Conservation (phyloP, 208 protist genomes). For the Angomonas deanei region DNA sequence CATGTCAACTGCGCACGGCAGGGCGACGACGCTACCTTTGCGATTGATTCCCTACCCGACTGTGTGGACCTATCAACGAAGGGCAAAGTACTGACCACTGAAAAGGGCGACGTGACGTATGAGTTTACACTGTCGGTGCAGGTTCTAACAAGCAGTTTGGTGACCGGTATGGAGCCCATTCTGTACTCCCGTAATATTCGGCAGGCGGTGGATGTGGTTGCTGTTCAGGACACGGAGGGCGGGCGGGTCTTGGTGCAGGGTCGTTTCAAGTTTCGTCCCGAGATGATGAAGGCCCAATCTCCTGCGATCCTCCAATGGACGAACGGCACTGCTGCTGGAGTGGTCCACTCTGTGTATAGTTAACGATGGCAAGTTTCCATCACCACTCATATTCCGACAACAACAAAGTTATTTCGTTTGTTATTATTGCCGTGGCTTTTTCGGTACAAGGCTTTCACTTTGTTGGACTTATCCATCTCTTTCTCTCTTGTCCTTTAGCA, state of each 20-base stretch:
- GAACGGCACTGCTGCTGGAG: conserved; percentile 62
- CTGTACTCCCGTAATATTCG: conserved; percentile 73
- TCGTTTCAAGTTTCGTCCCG: conserved; percentile 69
- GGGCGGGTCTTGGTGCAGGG: conserved; percentile 14
- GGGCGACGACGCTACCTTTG: conserved; percentile 89
- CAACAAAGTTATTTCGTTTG: conserved; percentile 10
- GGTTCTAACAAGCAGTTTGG: conserved; percentile 56
- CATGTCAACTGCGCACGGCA: conserved; percentile 84
- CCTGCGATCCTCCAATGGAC: conserved; percentile 75
- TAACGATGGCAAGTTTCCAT: neutral
- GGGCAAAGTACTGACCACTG: conserved; percentile 52
- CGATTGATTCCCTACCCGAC: conserved; percentile 74
- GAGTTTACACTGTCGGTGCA: conserved; percentile 32
- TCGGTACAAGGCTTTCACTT: neutral
- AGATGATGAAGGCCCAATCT: conserved; percentile 51
- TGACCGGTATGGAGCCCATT: conserved; percentile 58
- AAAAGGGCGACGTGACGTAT: conserved; percentile 16
- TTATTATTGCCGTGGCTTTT: too few relatives aligned
- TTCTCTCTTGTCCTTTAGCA: neutral
- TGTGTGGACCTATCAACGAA: conserved; percentile 52
- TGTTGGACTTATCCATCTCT: neutral
- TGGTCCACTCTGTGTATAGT: conserved; percentile 15
- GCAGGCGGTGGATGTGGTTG: conserved; percentile 51
- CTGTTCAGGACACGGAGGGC: neutral
- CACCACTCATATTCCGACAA: too few relatives aligned